A percentile compares a stretch with the other conserved stretches of the same genome.
phyloP scores from a whole-genome alignment of 345 rosid species.

The Fremontodendron californicum region DNA sequence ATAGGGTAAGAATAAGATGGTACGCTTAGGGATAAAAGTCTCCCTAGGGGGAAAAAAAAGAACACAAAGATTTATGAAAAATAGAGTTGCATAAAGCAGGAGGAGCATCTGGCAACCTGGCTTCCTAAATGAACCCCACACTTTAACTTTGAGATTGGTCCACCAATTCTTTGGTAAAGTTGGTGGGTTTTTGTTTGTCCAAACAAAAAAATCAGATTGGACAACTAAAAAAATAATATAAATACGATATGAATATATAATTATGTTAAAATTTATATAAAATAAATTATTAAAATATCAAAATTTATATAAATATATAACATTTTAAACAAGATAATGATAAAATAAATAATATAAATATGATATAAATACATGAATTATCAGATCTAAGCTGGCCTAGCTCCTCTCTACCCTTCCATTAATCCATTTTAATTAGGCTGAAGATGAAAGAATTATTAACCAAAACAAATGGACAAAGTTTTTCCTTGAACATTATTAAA shows the following conservation, averaged over 20 bases:
- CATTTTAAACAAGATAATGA: no score
- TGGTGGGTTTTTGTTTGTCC: slow-evolving; percentile 23
- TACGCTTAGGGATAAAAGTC: no score
- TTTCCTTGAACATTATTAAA: background rate
- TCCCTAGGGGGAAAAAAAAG: no score
- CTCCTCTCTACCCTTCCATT: background rate
- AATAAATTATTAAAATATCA: no score
- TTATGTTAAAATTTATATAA: no score
- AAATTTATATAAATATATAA: no score
- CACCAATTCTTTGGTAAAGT: slow-evolving; percentile 23
- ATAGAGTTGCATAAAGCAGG: slow-evolving; percentile 12
- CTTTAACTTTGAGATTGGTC: slow-evolving; percentile 33
- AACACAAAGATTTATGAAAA: no score
- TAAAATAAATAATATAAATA: no score
- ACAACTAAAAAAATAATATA: no score
- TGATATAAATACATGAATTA: no score
- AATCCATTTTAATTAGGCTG: background rate
- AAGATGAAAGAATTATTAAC: background rate
- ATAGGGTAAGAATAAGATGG: background rate
- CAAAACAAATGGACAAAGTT: background rate
- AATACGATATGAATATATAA: no score
- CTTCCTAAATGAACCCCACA: slow-evolving; percentile 23
- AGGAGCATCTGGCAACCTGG: slow-evolving; percentile 25
- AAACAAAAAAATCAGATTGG: background rate
- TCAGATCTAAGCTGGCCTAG: background rate